These are phyloP conservation scores for Metschnikowia santaceciliae DNA, from an alignment of 805 yeast species.

Conservation along the genomic window DNA sequence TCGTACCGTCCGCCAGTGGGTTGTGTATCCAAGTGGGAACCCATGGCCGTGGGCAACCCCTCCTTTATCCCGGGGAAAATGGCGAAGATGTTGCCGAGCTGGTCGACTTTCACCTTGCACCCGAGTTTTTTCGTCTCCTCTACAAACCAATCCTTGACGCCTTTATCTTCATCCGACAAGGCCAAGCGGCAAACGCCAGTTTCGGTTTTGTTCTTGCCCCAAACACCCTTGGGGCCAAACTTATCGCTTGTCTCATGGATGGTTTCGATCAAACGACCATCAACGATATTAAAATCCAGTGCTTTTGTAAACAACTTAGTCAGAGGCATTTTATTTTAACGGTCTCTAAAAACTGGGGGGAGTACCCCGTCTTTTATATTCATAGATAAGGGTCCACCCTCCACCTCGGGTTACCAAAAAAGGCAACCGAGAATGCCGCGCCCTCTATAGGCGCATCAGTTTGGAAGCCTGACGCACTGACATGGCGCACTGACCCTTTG, in stretches of 20 bases:
- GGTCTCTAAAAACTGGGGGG: neutral
- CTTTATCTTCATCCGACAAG: slow-evolving; percentile 56
- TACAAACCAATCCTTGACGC: slow-evolving; percentile 64
- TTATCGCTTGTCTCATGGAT: slow-evolving; percentile 54
- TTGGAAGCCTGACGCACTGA: too few relatives aligned
- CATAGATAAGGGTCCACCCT: neutral
- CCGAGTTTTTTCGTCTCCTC: slow-evolving; percentile 50
- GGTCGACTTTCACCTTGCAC: slow-evolving; percentile 56
- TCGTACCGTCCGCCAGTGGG: slow-evolving; percentile 78
- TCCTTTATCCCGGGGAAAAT: slow-evolving; percentile 50
- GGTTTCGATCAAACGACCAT: slow-evolving; percentile 45
- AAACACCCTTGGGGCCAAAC: slow-evolving; percentile 60
- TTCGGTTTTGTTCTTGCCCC: slow-evolving; percentile 55
- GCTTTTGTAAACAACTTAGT: slow-evolving; percentile 1
- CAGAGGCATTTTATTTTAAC: slow-evolving; percentile 8
- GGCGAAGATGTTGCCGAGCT: slow-evolving; percentile 67
- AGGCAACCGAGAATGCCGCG: neutral
- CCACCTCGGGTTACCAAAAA: neutral
- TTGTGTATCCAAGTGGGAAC: slow-evolving; percentile 74
- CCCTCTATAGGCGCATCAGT: neutral
- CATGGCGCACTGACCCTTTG: too few relatives aligned
- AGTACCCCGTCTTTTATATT: neutral
- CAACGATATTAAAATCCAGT: slow-evolving; percentile 5
- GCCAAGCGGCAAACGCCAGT: slow-evolving; percentile 70
- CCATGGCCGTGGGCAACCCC: slow-evolving; percentile 59